Conservation (phyloP, 805 yeast genomes). For the Candida odintsovae region DNA sequence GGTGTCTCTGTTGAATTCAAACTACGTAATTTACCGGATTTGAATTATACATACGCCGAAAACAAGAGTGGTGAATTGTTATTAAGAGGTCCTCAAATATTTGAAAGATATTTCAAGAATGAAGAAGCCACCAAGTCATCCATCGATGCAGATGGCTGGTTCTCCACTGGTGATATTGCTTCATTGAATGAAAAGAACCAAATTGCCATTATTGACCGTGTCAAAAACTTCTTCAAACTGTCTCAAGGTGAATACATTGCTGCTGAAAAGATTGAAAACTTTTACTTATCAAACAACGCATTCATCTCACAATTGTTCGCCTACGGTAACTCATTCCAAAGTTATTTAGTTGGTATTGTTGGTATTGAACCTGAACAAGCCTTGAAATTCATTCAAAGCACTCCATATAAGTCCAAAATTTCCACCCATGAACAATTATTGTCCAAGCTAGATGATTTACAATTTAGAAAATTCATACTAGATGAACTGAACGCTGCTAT, state of each 20-base stretch:
- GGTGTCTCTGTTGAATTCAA: constrained; percentile 51
- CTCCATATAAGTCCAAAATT: constrained; percentile 7
- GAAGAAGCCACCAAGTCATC: constrained; percentile 47
- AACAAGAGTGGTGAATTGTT: constrained; percentile 55
- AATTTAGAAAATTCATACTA: constrained; percentile 33
- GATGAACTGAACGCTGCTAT: constrained; percentile 32
- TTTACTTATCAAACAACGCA: constrained; percentile 48
- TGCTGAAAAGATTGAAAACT: constrained; percentile 69
- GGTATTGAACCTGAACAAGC: constrained; percentile 49
- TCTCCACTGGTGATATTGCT: constrained; percentile 63
- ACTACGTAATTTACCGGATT: constrained; percentile 57
- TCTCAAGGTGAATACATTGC: constrained; percentile 68
- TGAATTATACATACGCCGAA: constrained; percentile 43
- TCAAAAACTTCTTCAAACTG: constrained; percentile 70
- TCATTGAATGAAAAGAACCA: constrained; percentile 46
- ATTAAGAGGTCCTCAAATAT: constrained; percentile 60
- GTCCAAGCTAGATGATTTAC: constrained; percentile 22
- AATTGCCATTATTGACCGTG: constrained; percentile 61
- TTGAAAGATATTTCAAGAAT: constrained; percentile 49
- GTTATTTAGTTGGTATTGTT: constrained; percentile 52
- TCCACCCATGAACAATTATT: constrained; percentile 19
- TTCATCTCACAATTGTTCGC: constrained; percentile 48
- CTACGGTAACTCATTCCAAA: constrained; percentile 58
- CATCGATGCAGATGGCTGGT: constrained; percentile 57
- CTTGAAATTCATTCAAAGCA: constrained; percentile 13